Base-by-base conservation (phyloP, 2,329 filamentous ascomycete genomes). In the Metarhizium robertsii region DNA sequence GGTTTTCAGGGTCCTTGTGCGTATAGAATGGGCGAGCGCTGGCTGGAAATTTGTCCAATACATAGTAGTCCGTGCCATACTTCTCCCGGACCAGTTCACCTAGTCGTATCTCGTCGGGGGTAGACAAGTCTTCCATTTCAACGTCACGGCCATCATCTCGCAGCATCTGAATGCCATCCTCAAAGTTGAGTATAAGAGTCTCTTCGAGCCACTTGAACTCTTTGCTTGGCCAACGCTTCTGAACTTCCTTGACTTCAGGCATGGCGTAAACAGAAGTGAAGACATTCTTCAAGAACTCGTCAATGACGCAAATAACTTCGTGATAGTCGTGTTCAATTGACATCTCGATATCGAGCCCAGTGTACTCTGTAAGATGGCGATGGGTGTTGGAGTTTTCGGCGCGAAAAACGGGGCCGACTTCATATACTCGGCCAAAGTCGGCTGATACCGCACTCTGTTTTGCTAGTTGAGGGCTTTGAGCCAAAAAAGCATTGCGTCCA, bases 321-420 rank as follows among this genome's bases (percentile, higher is more conserved):
- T 95, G 87, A 68, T 96, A 96, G 69, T 95, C 86, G 63, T 88
- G 84, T 52, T 91, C 86, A 60, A 96, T 90, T 3, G 86, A 81
- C 92, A 96, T 96, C 67, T 96, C 92, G 18, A 96, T 71, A 78
- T 96, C 92, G 34, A 96, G 77, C 55, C 92, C 92, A 4, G 91
- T 96, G 68, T 95, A 96, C 69, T 96, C 92, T 0, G 92, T 96
- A 77, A 96, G 77, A 69, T 96, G 92, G 42, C 92, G 85, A 66
- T 96, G 92, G 0, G 92, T 96, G 70, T 96, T 96, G 66, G 89
- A 95, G 74, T 96, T 95, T 69, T 96, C 92, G 0, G 92, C 92
- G 62, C 92, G 85, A 78, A 96, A 96, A 6, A 96, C 91, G 5
- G 62, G 68, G 56, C 74, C 67, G 55, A 77, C 67, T 62, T 96